Percentiles rank a stretch among this genome's conserved stretches.
phyloP scores from a whole-genome alignment of 2,329 filamentous ascomycete species.

The Didymella pomorum region DNA sequence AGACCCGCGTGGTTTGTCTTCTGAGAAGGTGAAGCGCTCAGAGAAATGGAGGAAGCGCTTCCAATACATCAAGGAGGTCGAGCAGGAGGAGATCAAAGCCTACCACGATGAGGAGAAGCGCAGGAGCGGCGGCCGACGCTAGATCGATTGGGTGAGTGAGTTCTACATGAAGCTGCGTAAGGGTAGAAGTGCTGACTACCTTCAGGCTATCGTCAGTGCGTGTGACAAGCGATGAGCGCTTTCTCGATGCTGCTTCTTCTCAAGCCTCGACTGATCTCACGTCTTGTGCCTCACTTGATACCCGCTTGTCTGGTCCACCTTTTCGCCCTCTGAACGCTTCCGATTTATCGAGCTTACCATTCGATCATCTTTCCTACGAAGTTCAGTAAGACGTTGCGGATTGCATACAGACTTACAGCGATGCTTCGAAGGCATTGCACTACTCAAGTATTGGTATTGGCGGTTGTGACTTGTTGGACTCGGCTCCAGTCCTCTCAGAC shows the following conservation, averaged over 20 bases:
- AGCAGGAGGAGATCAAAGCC: slow-evolving; percentile 40
- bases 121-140: slow-evolving; percentile 14
- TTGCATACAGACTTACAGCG: slow-evolving; percentile 5
- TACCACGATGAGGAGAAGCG: slow-evolving; percentile 25
- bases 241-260: neutral
- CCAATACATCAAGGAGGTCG: slow-evolving; percentile 40
- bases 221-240: neutral
- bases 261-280: neutral
- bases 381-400: slow-evolving; percentile 4
- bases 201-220: too few relatives aligned
- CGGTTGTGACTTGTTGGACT: slow-evolving; percentile 3
- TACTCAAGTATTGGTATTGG: slow-evolving; percentile 10
- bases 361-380: slow-evolving; percentile 2
- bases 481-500: neutral
- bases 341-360: neutral
- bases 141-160: neutral
- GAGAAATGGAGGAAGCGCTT: slow-evolving; percentile 51
- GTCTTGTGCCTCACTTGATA: neutral
- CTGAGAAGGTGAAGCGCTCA: slow-evolving; percentile 46
- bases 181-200: too few relatives aligned
- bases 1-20: slow-evolving; percentile 48
- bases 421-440: neutral
- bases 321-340: neutral
- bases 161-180: too few relatives aligned
- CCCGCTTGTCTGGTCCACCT: neutral